Percentiles rank a stretch among this genome's conserved stretches.
These are phyloP conservation scores for Crithidia acanthocephali DNA, from an alignment of 208 protist species.

Conservation along the genomic window DNA sequence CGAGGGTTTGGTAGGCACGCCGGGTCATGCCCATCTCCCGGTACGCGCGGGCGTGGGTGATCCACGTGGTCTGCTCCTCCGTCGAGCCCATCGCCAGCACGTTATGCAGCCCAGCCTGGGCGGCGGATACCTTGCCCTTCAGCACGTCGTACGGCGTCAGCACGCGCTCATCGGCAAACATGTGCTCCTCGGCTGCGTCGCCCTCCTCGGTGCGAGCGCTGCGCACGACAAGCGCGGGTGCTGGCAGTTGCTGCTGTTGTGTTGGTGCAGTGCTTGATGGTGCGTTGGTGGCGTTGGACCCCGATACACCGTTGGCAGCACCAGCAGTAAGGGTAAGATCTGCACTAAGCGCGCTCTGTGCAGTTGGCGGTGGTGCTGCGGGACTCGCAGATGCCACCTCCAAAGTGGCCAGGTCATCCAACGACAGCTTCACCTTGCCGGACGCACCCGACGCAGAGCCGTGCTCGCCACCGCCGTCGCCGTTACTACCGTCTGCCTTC, in stretches of 20 bases:
- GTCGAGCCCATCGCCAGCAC: conserved; percentile 79
- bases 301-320: neutral
- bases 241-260: neutral
- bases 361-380: neutral
- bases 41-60: conserved; percentile 76
- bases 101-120: conserved; percentile 52
- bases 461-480: neutral
- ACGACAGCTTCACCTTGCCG: conserved; percentile 35
- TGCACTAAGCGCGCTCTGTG: neutral
- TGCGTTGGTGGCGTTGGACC: too few species aligned
- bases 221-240: conserved; percentile 41
- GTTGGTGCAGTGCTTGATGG: neutral
- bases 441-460: neutral
- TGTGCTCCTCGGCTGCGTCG: conserved; percentile 69
- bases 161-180: conserved; percentile 74
- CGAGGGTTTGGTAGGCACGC: conserved; percentile 64
- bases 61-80: conserved; percentile 84
- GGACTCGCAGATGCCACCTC: conserved; percentile 11
- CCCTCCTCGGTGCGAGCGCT: conserved; percentile 71
- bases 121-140: conserved; percentile 35
- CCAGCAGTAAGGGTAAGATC: neutral
- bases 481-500: neutral
- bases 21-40: conserved; percentile 74
- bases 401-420: conserved; percentile 51
- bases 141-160: conserved; percentile 75